phyloP scores from a whole-genome alignment of 495 filamentous ascomycete species.

The Parathielavia appendiculata region DNA sequence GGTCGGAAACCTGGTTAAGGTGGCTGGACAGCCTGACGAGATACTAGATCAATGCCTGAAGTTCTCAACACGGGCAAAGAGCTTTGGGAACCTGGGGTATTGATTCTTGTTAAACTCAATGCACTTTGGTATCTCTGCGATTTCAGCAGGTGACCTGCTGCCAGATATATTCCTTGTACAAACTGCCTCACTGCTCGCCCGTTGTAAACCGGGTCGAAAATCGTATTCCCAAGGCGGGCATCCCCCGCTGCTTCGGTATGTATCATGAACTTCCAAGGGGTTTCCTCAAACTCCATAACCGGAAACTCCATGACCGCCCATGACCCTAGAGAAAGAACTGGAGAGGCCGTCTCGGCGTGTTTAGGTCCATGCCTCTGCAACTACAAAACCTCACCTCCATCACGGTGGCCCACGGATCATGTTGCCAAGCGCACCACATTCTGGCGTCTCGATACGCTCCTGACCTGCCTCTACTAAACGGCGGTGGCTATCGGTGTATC shows the following conservation, averaged over 20 bases:
- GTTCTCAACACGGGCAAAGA: too few relatives aligned
- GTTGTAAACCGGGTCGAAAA: not conserved
- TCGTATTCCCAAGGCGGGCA: not conserved
- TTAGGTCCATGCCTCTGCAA: slow-evolving; percentile 8
- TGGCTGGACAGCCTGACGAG: not conserved
- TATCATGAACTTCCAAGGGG: slow-evolving; percentile 13
- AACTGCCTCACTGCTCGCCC: not conserved
- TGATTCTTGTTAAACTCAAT: not conserved
- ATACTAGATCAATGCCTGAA: slow-evolving; percentile 5
- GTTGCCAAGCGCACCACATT: not conserved
- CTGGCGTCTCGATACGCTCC: not conserved
- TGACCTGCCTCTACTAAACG: not conserved
- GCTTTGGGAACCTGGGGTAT: too few relatives aligned
- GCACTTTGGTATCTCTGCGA: too few relatives aligned
- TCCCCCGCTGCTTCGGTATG: not conserved
- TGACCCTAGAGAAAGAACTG: slow-evolving; percentile 8
- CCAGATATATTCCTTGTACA: not conserved
- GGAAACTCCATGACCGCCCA: slow-evolving; percentile 1
- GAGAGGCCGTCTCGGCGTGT: not conserved
- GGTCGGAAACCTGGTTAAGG: not conserved
- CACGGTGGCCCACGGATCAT: not conserved
- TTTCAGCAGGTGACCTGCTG: not conserved
- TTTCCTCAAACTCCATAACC: slow-evolving; percentile 12
- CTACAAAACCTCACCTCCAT: not conserved
- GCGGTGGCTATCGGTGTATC: not conserved